Conservation (phyloP, 2,329 filamentous ascomycete species). For the Dryadomyces quercus-mongolicae region DNA sequence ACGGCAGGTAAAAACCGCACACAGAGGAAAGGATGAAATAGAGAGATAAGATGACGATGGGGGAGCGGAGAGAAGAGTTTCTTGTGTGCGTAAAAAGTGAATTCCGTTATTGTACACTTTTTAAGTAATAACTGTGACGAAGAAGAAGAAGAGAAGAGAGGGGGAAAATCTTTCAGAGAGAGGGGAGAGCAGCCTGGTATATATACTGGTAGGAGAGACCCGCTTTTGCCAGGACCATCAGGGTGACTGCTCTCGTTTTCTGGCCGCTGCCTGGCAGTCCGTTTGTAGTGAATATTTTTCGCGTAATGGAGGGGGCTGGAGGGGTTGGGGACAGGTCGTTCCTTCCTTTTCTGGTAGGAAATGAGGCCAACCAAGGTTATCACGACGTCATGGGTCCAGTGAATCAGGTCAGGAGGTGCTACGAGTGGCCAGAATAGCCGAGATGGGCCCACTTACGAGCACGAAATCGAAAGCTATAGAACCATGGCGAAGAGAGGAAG, state of each 20-base stretch:
- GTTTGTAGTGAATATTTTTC: not conserved
- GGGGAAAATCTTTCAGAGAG: no score
- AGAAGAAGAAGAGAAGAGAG: no score
- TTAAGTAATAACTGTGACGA: no score
- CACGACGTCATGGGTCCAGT: not conserved
- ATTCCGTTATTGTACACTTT: no score
- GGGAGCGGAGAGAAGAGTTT: no score
- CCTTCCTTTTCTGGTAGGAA: not conserved
- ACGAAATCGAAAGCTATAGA: not conserved
- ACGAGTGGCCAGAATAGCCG: not conserved
- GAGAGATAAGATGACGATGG: no score
- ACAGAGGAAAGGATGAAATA: no score
- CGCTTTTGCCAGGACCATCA: no score
- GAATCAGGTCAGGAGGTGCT: not conserved
- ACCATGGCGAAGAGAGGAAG: not conserved
- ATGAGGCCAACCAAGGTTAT: not conserved
- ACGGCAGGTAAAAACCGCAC: no score
- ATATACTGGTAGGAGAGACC: no score
- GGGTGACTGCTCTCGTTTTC: not conserved
- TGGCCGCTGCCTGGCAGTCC: not conserved
- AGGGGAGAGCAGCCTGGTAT: no score
- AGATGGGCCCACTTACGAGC: not conserved
- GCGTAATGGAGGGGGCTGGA: not conserved
- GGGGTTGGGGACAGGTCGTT: not conserved
- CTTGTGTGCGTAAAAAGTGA: no score